Base-by-base conservation (phyloP, 805 yeast genomes). In the Saccharomycopsis sp. region DNA sequence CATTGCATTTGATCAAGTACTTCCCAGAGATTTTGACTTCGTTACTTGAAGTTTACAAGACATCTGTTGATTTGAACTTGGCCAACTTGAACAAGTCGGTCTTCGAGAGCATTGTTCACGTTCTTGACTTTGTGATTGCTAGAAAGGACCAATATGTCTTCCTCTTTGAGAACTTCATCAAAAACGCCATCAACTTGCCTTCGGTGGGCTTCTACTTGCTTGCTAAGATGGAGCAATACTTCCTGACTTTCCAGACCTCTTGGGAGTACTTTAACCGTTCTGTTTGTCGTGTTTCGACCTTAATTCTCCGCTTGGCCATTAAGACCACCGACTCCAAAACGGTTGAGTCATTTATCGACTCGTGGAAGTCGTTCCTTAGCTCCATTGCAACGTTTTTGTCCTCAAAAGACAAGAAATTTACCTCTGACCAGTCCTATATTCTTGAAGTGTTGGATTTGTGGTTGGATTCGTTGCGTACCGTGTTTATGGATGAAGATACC, bases 181-280 rank as follows among this genome's bases (percentile, higher is more conserved):
- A 68, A 3, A 71, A 72, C 19, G 60, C 64, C 34, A 60, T 63
- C 5, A 66, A 70, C 8, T 68, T 80, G 2, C 83, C 88, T 2
- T 65, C 67, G 1, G 72, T 83, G 60, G 90, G 90, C 3, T 69
- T 78, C 25, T 75, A 75, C 56, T 66, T 86, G 52, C 65, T 85
- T 44, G 66, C 72, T 22, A 72, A 76, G 62, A 73, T 83, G 67
- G 70, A 81, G 1, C 72, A 70, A 9, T 71, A 78, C 53, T 82
- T 84, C 63, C 66, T 73, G 12, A 74, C 75, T 42, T 84, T 83
- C 15, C 75, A 74, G 47, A 69, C 75, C 1, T 80, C 76, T 53
- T 85, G 91, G 90, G 82, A 75, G 67, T 76, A 82, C 42, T 74
- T 81, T 52, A 84, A 88, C 2, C 75, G 89, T 66, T 81, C 88